Base-by-base conservation (phyloP, 2,329 filamentous ascomycete genomes). In the Coniochaeta hoffmannii region DNA sequence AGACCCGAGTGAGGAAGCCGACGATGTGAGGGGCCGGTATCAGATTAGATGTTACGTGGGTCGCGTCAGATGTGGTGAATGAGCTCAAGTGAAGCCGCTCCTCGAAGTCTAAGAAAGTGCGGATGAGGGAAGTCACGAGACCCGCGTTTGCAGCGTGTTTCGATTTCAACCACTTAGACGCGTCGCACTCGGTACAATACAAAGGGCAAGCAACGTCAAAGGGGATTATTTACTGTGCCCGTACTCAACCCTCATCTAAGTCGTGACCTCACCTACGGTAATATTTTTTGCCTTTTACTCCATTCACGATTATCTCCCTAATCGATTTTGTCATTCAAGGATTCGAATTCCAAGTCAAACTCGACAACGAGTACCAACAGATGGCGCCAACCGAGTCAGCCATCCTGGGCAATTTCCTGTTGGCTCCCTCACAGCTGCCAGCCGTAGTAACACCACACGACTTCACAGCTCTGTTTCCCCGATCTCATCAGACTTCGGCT, bases 381-480 rank as follows among this genome's bases (percentile, higher is more conserved):
- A 90, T 91, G 87, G 76, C 88, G 3, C 85, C 87, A 9, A 86
- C 85, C 46, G 91, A 96, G 73, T 76, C 82, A 55, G 80, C 83
- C 28, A 88, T 96, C 60, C 80, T 96, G 53, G 78, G 79, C 64
- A 86, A 87, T 70, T 95, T 93, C 68, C 82, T 96, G 57, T 80
- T 95, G 34, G 78, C 86, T 30, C 88, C 90, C 12, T 86, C 90
- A 8, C 80, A 87, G 28, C 77, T 96, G 35, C 86, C 88, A 41
- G 81, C 86, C 60, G 81, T 91, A 65, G 76, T 91, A 62, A 86
- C 89, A 8, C 78, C 91, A 50, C 78, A 85, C 56, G 82, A 90
- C 61, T 96, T 96, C 74, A 84, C 82, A 44, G 78, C 85, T 28
- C 78, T 93, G 41, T 94, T 96, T 65, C 90, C 90, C 11, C 81